Percentiles rank a stretch among this genome's conserved stretches.
phyloP scores from a whole-genome alignment of 768 basidiomycete species.

The Tulasnella sp. region DNA sequence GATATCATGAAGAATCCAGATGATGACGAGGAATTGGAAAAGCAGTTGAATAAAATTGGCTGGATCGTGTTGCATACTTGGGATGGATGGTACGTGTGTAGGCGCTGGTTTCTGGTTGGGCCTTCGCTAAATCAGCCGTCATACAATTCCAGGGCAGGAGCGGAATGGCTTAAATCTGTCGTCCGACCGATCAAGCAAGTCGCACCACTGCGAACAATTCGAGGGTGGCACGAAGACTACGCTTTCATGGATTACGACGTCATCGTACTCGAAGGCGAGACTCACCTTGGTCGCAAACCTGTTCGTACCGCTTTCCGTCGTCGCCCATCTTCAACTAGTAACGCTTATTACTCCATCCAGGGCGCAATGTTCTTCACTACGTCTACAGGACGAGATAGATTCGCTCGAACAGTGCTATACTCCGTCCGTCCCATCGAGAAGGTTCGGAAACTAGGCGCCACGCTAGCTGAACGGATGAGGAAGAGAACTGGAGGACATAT shows the following conservation, averaged over 20 bases:
- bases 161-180: conserved; percentile 41
- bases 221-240: conserved; percentile 39
- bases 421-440: conserved; percentile 29
- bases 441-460: conserved; percentile 29
- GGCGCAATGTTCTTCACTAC: conserved; percentile 34
- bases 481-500: conserved; percentile 21
- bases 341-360: conserved; percentile 24
- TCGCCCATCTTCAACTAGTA: neutral
- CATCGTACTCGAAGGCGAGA: conserved; percentile 37
- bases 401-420: conserved; percentile 32
- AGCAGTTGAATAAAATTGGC: conserved; percentile 34
- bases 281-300: conserved; percentile 36
- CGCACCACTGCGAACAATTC: conserved; percentile 33
- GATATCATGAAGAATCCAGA: conserved; percentile 23
- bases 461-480: conserved; percentile 33
- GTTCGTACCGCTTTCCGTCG: conserved; percentile 16
- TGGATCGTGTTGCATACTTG: conserved; percentile 40
- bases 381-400: conserved; percentile 29
- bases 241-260: conserved; percentile 33
- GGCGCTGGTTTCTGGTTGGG: neutral
- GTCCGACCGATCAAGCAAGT: conserved; percentile 35
- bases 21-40: conserved; percentile 30
- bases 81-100: conserved; percentile 34
- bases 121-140: neutral
- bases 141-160: conserved; percentile 32